Base-by-base conservation (phyloP, 1,284 basidiomycete genomes). In the Moniliophthora roreri region DNA sequence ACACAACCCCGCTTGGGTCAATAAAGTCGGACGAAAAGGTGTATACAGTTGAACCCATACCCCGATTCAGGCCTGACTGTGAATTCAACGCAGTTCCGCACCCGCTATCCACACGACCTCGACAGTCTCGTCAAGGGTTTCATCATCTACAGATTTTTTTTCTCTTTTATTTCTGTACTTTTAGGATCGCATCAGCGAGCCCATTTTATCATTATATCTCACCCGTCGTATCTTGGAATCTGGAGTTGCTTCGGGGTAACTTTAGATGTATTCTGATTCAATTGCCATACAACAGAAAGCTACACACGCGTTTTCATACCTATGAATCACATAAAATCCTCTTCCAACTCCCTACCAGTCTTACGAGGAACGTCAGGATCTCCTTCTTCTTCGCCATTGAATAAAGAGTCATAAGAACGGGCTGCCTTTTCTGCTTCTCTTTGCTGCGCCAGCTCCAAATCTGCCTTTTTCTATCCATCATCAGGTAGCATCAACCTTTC, bases 341-440 rank as follows among this genome's bases (percentile, higher is more conserved):
- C 55, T 26, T 56, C 55, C 23, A 56, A 28, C 38, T 53, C 55
- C 28, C 48, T 45, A 10, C 55, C 84, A 2, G 79, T 84, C 67
- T 78, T 80, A 60, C 71, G 72, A 28, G 73, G 76, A 7, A 48
- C 69, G 38, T 62, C 64, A 13, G 52, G 49, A 26, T 70, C 65
- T 35, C 72, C 68, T 2, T 62, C 77, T 38, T 76, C 74, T 34
- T 84, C 81, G 4, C 73, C 78, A 45, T 74, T 75, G 70, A 87
- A 87, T 21, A 93, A 66, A 0, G 76, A 72, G 62, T 91, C 88
- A 55, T 93, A 93, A 1, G 90, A 92, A 21, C 83, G 74, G 9
- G 88, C 87, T 3, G 82, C 83, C 62, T 91, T 91, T 60, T 92
- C 89, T 8, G 82, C 87, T 64, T 87, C 87, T 49, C 89, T 73